phyloP scores from a whole-genome alignment of 495 filamentous ascomycete species.

The Aspergillus sparsus region DNA sequence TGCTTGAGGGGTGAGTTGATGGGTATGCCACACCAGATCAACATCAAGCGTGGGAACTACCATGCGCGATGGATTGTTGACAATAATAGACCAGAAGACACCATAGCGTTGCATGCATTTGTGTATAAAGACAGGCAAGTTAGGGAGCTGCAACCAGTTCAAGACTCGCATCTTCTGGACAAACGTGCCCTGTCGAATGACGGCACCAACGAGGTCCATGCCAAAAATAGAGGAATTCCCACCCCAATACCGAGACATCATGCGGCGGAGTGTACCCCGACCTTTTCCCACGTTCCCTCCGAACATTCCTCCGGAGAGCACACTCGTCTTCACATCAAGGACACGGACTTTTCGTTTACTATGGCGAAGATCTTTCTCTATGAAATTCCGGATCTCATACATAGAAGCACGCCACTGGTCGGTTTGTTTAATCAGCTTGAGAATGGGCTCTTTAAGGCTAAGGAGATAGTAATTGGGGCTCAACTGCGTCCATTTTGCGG shows the following conservation, averaged over 20 bases:
- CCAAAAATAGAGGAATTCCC: constrained; percentile 70
- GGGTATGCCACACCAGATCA: constrained; percentile 75
- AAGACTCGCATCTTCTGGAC: constrained; percentile 78
- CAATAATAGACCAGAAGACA: constrained; percentile 69
- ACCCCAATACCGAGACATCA: constrained; percentile 77
- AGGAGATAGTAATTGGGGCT: background rate
- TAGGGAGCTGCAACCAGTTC: constrained; percentile 73
- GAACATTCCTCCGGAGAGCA: background rate
- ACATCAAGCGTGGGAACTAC: constrained; percentile 83
- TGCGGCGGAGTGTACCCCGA: constrained; percentile 59
- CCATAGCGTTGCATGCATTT: constrained; percentile 68
- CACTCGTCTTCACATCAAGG: background rate
- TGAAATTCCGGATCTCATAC: background rate
- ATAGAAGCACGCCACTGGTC: background rate
- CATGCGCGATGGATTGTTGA: constrained; percentile 49
- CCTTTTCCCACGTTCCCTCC: constrained; percentile 20
- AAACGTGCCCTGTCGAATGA: constrained; percentile 76
- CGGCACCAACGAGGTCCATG: constrained; percentile 73
- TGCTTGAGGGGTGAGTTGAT: constrained; percentile 58
- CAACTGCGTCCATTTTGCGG: background rate
- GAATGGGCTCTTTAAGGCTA: background rate
- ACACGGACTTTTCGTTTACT: background rate
- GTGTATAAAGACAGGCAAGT: constrained; percentile 61
- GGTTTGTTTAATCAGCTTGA: background rate
- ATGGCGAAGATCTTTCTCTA: background rate